A percentile compares a stretch with the other conserved stretches of the same genome.
phyloP scores from a whole-genome alignment of 2,329 filamentous ascomycete genomes.

The Aspergillus brasiliensis region DNA sequence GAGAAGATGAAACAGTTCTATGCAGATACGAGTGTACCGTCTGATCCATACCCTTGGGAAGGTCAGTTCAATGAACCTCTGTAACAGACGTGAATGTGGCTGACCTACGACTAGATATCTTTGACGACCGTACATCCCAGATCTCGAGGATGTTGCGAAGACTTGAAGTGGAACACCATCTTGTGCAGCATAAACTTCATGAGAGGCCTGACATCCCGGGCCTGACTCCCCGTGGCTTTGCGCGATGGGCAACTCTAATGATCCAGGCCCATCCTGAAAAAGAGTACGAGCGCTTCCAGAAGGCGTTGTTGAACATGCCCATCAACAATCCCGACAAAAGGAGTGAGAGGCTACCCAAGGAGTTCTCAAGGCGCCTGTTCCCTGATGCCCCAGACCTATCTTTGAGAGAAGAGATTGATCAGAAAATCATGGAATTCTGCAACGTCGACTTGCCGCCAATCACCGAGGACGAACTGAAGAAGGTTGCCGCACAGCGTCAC shows the following conservation, averaged over 20 bases:
- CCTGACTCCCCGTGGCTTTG: conserved; percentile 68
- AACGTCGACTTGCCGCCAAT: conserved; percentile 49
- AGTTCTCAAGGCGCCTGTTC: conserved; percentile 73
- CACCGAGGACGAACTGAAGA: conserved; percentile 39
- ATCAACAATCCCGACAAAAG: conserved; percentile 67
- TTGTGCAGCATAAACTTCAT: conserved; percentile 59
- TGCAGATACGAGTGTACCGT: conserved; percentile 62
- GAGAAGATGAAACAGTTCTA: conserved; percentile 77
- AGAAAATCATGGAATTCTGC: conserved; percentile 59
- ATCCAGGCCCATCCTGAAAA: conserved; percentile 75
- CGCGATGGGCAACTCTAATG: conserved; percentile 70
- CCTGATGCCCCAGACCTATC: conserved; percentile 61
- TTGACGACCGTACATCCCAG: conserved; percentile 55
- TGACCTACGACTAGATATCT: conserved; percentile 50
- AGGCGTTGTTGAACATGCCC: conserved; percentile 69
- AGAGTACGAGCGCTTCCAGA: conserved; percentile 70
- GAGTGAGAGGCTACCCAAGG: conserved; percentile 75
- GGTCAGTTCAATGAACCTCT: conserved; percentile 46
- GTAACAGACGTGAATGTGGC: neutral
- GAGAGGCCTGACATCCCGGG: conserved; percentile 63
- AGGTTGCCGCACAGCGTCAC: conserved; percentile 30
- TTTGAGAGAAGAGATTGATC: conserved; percentile 62
- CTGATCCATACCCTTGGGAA: conserved; percentile 70
- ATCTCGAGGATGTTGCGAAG: conserved; percentile 62
- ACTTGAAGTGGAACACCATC: conserved; percentile 61